Base-by-base conservation (phyloP, 2,329 filamentous ascomycete species). In the Aureobasidium subglaciale region DNA sequence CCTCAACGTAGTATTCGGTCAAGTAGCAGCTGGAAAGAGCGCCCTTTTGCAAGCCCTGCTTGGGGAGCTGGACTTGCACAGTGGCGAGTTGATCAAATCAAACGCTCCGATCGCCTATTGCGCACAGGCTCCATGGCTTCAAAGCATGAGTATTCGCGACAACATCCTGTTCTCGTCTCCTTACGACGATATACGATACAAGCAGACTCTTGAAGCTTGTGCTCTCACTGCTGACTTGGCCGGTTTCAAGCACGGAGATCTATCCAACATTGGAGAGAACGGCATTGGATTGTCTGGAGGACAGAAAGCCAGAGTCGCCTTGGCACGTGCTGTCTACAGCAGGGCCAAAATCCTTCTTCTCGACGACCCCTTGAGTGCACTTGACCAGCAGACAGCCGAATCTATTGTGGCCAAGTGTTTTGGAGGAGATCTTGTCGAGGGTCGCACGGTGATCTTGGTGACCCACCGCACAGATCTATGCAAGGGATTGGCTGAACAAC, bases 401-500 rank as follows among this genome's bases (percentile, higher is more conserved):
- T 72, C 65, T 6, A 80, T 87, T 41, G 80, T 84, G 3, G 71
- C 73, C 5, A 80, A 78, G 59, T 79, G 81, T 59, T 71, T 87
- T 11, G 69, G 69, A 1, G 82, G 83, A 1, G 73, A 75, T 1
- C 65, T 86, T 29, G 67, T 83, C 55, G 66, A 78, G 58, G 75
- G 70, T 9, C 74, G 83, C 18, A 81, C 75, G 0, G 70, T 79
- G 0, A 72, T 86, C 24, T 70, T 87, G 15, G 82, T 83, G 16
- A 87, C 84, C 1, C 84, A 87, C 70, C 78, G 83, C 1, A 80
- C 77, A 0, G 85, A 91, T 59, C 73, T 96, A 9, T 88, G 90
- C 58, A 79, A 82, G 18, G 76, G 80, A n/a, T 75, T 90, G 40
- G 88, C 90, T 2, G 75, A 84, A 46, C 87, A 93, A 64, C 78